phyloP scores from a whole-genome alignment of 257 asterid species.

The Nicotiana noctiflora region DNA sequence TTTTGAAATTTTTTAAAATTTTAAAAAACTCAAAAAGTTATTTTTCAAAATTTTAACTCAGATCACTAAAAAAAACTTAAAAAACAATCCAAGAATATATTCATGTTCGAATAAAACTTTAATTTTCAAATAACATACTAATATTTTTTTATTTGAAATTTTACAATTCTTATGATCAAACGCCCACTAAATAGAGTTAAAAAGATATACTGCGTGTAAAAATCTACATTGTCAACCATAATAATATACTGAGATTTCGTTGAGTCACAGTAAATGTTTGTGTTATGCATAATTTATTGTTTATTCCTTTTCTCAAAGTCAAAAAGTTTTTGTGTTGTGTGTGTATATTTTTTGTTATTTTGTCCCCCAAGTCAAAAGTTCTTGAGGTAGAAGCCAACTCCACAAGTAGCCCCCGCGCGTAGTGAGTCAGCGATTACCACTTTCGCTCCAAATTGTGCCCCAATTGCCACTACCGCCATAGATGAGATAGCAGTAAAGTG shows the following conservation, averaged over 20 bases:
- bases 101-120: no score
- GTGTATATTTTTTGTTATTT: not conserved
- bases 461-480: not conserved
- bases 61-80: no score
- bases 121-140: no score
- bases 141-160: no score
- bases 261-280: not conserved
- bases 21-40: no score
- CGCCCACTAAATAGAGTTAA: no score
- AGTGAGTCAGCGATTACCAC: not conserved
- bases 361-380: not conserved
- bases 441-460: not conserved
- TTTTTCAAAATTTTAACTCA: no score
- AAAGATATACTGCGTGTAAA: no score
- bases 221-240: no score
- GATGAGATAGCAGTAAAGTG: not conserved
- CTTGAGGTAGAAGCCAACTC: not conserved
- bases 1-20: no score
- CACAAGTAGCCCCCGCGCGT: not conserved
- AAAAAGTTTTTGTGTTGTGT: not conserved
- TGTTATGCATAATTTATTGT: not conserved
- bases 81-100: no score
- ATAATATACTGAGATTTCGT: not conserved
- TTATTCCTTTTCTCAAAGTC: not conserved
- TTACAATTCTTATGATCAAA: no score